phyloP scores from a whole-genome alignment of 352 stramenopile genomes.

The Globisporangium alternatum region DNA sequence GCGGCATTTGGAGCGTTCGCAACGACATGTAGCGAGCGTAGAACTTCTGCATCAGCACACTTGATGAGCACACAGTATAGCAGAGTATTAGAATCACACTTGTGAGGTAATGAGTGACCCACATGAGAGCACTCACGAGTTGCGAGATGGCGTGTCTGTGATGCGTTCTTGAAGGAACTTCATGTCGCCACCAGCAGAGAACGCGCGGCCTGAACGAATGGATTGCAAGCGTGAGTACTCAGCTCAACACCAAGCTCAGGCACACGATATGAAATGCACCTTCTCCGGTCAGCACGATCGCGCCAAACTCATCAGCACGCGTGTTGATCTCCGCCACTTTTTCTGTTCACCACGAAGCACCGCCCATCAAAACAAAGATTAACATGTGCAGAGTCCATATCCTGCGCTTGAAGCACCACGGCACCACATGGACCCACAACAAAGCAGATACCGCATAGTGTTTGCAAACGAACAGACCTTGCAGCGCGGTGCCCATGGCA shows the following conservation, averaged over 20 bases:
- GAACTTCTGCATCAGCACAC: slow-evolving; percentile 81
- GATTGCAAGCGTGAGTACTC: not conserved
- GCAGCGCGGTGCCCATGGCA: slow-evolving; percentile 68
- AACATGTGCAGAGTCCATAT: not conserved
- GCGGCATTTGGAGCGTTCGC: slow-evolving; percentile 70
- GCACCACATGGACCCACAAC: not conserved
- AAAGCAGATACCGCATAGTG: not conserved
- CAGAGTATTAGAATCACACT: too few species aligned
- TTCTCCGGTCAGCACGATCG: slow-evolving; percentile 75
- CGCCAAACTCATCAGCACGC: slow-evolving; percentile 48
- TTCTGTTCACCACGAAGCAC: slow-evolving; percentile 20
- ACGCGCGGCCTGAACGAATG: slow-evolving; percentile 42
- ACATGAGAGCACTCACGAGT: slow-evolving; percentile 34
- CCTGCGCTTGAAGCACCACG: not conserved
- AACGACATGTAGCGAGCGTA: slow-evolving; percentile 81
- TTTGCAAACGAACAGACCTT: slow-evolving; percentile 27
- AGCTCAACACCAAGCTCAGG: not conserved
- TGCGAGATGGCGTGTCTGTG: slow-evolving; percentile 67
- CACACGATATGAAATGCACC: slow-evolving; percentile 13
- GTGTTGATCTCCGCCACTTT: slow-evolving; percentile 49
- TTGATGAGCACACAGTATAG: slow-evolving; percentile 4
- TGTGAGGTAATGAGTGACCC: too few species aligned
- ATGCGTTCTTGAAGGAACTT: slow-evolving; percentile 67
- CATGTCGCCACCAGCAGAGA: slow-evolving; percentile 86
- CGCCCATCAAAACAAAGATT: not conserved